These are phyloP conservation scores for Lactifluus hygrophoroides DNA, from an alignment of 768 basidiomycete species.

Conservation along the genomic window DNA sequence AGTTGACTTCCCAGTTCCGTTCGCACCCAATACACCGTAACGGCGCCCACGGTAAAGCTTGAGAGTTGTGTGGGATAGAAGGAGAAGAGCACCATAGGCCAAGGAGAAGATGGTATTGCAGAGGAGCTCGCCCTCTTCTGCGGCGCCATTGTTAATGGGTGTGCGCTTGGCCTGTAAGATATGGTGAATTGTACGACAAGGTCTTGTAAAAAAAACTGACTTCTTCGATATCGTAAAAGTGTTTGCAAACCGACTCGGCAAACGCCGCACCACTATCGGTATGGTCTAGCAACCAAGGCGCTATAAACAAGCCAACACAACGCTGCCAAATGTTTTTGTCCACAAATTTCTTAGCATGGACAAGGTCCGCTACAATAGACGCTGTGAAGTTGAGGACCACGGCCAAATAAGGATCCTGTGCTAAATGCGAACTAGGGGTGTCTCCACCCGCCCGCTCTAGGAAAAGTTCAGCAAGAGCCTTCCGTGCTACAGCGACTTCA, in stretches of 20 bases:
- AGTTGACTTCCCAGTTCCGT: slow-evolving; percentile 94
- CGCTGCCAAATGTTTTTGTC: slow-evolving; percentile 56
- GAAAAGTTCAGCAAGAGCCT: slow-evolving; percentile 51
- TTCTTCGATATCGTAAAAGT: slow-evolving; percentile 73
- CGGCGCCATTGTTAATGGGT: slow-evolving; percentile 31
- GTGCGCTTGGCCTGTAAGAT: slow-evolving; percentile 49
- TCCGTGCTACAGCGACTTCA: slow-evolving; percentile 50
- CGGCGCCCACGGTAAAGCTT: slow-evolving; percentile 83
- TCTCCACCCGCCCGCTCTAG: slow-evolving; percentile 39
- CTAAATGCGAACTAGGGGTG: slow-evolving; percentile 40
- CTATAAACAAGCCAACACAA: slow-evolving; percentile 63
- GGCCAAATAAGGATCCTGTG: slow-evolving; percentile 46
- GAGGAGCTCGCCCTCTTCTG: slow-evolving; percentile 75
- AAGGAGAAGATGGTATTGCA: slow-evolving; percentile 93
- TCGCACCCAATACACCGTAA: slow-evolving; percentile 94
- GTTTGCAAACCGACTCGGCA: slow-evolving; percentile 54
- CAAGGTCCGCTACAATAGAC: slow-evolving; percentile 68
- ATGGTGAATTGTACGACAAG: slow-evolving; percentile 1
- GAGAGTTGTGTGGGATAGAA: slow-evolving; percentile 89
- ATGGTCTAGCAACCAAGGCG: slow-evolving; percentile 50
- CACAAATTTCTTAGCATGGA: slow-evolving; percentile 46
- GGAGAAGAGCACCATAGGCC: slow-evolving; percentile 88
- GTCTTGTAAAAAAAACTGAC: slow-evolving; percentile 23
- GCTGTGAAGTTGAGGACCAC: slow-evolving; percentile 63
- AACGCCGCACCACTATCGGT: slow-evolving; percentile 41